Base-by-base conservation (phyloP, 306 rosid genomes). In the Lathyrus tuberosus region DNA sequence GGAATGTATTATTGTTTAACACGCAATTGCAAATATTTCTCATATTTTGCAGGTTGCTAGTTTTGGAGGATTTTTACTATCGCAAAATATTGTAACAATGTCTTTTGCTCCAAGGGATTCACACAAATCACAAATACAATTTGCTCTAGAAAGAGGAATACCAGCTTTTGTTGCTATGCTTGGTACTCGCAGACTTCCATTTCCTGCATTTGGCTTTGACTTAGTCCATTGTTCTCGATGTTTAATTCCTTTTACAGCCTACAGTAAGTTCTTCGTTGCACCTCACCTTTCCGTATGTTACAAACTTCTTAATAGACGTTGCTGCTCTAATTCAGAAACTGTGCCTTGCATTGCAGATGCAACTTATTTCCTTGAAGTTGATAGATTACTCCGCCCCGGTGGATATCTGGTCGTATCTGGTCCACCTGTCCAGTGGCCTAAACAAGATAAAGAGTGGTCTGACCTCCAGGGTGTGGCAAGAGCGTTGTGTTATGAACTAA, bases 31-130 rank as follows among this genome's bases (percentile, higher is more conserved):
- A 15, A 22, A 52, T 24, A 22, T 80, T 31, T 75, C 59, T 71
- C 61, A 53, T 58, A 62, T 52, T 74, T 84, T 56, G 7, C 84
- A 95, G 99, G 99, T 95, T 72, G 99, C 99, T 28, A 95, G 99
- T 84, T 91, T 95, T 79, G 99, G 99, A 37, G 99, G 99, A 15
- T 89, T 76, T 81, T 71, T 91, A 69, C 85, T 95, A 58, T 38
- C 91, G 65, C 84, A 89, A 63, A 88, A 87, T 62, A 91, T 95
- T 73, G 57, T 91, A 71, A 86, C 97, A 4, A 31, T 95, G 83
- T 95, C 96, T 35, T 91, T 95, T 84, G 99, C 99, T 76, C 99
- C 99, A 67, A 91, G 99, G 82, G 99, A 95, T 81, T 95, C 99
- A 1, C 99, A 95, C 76, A 91, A 95, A 78, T 69, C 99, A 59